Evolutionary conservation across 2,329 filamentous ascomycete genomes (phyloP).

Genomic region (Clathrospora elynae): DNA sequence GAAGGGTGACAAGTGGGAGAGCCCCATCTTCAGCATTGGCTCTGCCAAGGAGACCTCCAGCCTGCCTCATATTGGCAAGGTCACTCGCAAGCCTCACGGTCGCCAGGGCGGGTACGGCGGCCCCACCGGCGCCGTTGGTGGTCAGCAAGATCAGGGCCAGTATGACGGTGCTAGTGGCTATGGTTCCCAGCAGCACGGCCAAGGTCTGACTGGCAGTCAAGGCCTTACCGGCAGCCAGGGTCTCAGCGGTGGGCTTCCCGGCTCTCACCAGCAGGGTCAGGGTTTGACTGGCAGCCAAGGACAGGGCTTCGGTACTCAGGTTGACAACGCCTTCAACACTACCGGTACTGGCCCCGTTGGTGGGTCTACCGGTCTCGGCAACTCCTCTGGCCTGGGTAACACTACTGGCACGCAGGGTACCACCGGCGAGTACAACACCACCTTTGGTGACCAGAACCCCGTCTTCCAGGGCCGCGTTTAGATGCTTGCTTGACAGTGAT

Average conservation of each 20-base stretch:
- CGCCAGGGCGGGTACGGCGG: slow-evolving; percentile 46
- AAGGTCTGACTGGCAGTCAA: neutral
- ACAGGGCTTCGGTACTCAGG: slow-evolving; percentile 51
- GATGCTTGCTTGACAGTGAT: slow-evolving; percentile 13
- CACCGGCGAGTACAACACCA: slow-evolving; percentile 41
- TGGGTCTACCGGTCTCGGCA: slow-evolving; percentile 16
- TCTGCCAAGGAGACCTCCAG: slow-evolving; percentile 72
- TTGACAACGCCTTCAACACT: slow-evolving; percentile 51
- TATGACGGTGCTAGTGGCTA: slow-evolving; percentile 20
- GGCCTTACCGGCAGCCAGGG: slow-evolving; percentile 4
- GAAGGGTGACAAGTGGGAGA: slow-evolving; percentile 94
- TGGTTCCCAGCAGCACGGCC: slow-evolving; percentile 8
- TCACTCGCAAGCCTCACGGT: slow-evolving; percentile 65
- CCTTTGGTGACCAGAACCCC: slow-evolving; percentile 51
- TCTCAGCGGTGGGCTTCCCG: slow-evolving; percentile 1
- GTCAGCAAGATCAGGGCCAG: slow-evolving; percentile 25
- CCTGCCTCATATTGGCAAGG: slow-evolving; percentile 63
- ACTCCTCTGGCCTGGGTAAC: slow-evolving; percentile 7
- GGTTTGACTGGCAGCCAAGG: slow-evolving; percentile 24
- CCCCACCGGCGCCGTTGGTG: slow-evolving; percentile 21
- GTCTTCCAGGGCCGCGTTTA: slow-evolving; percentile 49
- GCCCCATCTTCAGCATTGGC: slow-evolving; percentile 88
- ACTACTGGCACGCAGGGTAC: slow-evolving; percentile 18
- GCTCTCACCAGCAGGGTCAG: slow-evolving; percentile 8
- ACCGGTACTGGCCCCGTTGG: slow-evolving; percentile 15